phyloP scores from a whole-genome alignment of 148 eudicot species.

The Salicornia ramosissima region DNA sequence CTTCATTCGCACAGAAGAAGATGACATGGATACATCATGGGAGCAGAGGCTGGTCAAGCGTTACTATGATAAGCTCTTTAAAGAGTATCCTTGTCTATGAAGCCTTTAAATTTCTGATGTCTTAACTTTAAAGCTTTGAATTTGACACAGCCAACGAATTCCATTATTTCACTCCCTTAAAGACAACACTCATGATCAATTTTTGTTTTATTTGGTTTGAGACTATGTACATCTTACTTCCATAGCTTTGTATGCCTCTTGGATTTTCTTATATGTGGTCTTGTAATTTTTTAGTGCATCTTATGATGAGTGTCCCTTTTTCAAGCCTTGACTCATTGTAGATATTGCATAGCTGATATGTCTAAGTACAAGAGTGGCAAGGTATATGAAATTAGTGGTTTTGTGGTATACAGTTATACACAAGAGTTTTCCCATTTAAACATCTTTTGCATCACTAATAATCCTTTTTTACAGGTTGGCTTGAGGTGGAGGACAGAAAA shows the following conservation, averaged over 20 bases:
- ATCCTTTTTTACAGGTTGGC: conserved; percentile 59
- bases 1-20: conserved; percentile 92
- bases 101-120: not conserved
- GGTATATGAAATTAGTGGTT: conserved; percentile 37
- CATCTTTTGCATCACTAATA: conserved; percentile 6
- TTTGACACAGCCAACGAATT: not conserved
- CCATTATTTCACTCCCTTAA: not conserved
- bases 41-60: conserved; percentile 94
- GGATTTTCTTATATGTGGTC: not conserved
- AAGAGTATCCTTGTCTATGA: conserved; percentile 78
- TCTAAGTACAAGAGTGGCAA: conserved; percentile 80
- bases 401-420: not conserved
- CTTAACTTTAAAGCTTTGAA: not conserved
- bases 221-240: not conserved
- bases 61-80: conserved; percentile 89
- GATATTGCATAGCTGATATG: conserved; percentile 98
- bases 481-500: conserved; percentile 96
- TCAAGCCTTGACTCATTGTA: conserved; percentile 42
- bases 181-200: not conserved
- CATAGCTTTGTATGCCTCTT: not conserved
- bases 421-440: not conserved
- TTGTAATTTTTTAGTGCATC: not conserved
- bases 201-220: not conserved
- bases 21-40: conserved; percentile 85
- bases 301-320: conserved; percentile 7